Evolutionary conservation across 1,284 basidiomycete species (phyloP).

Genomic region (Cryptococcus sp.): DNA sequence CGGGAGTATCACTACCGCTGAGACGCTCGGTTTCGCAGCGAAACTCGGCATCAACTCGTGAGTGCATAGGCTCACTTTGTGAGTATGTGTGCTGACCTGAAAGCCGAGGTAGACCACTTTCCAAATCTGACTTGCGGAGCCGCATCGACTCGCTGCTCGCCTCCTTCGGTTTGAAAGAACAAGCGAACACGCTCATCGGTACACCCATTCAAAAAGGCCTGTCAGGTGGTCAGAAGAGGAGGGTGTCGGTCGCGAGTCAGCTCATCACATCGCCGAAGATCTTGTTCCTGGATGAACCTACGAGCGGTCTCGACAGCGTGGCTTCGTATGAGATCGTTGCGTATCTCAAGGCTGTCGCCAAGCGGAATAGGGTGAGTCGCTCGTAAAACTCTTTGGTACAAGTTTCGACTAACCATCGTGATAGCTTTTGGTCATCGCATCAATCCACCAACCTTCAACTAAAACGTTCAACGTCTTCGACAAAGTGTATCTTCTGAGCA

Average conservation of each 20-base stretch:
- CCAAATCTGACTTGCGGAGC: neutral
- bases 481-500: slow-evolving; percentile 78
- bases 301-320: slow-evolving; percentile 74
- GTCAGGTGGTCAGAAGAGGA: slow-evolving; percentile 89
- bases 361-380: slow-evolving; percentile 65
- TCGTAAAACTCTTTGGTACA: neutral
- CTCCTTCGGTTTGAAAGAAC: slow-evolving; percentile 23
- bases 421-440: slow-evolving; percentile 64
- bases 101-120: no score
- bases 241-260: slow-evolving; percentile 93
- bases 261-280: slow-evolving; percentile 92
- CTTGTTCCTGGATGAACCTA: slow-evolving; percentile 91
- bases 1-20: slow-evolving; percentile 6
- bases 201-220: slow-evolving; percentile 60
- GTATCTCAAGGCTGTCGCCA: slow-evolving; percentile 76
- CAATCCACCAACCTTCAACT: slow-evolving; percentile 92
- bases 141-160: slow-evolving; percentile 22
- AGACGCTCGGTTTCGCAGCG: slow-evolving; percentile 9
- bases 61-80: slow-evolving; percentile 4
- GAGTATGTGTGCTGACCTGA: no score
- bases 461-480: slow-evolving; percentile 94
- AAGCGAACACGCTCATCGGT: slow-evolving; percentile 45
- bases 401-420: neutral
- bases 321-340: slow-evolving; percentile 93
- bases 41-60: slow-evolving; percentile 7